Percentiles rank a stretch among this genome's conserved stretches.
phyloP scores from a whole-genome alignment of 208 protist species.

The Trypanosoma congolense region DNA sequence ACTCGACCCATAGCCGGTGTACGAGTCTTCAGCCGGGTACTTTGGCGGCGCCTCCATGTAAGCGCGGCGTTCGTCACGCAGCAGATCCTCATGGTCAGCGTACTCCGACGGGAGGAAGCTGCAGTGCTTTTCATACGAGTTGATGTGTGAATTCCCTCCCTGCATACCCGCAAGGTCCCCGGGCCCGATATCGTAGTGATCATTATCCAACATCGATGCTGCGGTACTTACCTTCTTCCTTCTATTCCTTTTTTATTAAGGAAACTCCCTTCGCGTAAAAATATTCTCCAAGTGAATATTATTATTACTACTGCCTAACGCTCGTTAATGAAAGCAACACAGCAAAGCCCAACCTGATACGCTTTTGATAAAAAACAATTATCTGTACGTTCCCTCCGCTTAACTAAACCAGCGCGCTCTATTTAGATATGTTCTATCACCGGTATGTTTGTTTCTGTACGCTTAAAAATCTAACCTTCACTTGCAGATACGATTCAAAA shows the following conservation, averaged over 20 bases:
- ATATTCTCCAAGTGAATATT: no score
- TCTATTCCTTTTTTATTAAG: no score
- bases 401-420: no score
- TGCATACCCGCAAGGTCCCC: conserved; percentile 19
- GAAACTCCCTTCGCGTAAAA: no score
- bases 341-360: no score
- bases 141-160: not conserved
- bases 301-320: no score
- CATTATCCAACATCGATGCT: conserved; percentile 31
- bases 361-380: no score
- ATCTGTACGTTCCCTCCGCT: no score
- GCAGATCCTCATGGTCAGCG: not conserved
- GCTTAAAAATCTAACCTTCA: not conserved
- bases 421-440: no score
- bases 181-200: conserved; percentile 48
- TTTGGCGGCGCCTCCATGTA: not conserved
- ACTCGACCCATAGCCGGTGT: not conserved
- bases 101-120: not conserved
- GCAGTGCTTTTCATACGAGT: not conserved
- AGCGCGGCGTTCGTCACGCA: not conserved
- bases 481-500: not conserved
- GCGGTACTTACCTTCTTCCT: no score
- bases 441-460: no score
- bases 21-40: not conserved
- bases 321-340: no score